phyloP scores from a whole-genome alignment of 164 flowering plant genomes.

The Vitis amurensis region DNA sequence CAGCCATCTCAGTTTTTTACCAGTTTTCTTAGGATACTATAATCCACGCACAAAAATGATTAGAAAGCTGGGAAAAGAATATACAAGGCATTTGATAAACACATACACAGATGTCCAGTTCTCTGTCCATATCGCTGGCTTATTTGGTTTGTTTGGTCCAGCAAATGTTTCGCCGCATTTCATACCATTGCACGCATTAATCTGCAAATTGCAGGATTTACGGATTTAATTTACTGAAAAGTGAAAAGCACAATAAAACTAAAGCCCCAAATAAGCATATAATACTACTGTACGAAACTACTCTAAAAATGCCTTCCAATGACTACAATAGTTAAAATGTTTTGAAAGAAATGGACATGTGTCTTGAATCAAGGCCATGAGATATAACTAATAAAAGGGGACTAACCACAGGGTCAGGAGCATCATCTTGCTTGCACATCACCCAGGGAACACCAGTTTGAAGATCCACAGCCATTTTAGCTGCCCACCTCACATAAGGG shows the following conservation, averaged over 20 bases:
- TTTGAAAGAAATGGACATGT: not conserved
- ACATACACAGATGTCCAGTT: conserved; percentile 87
- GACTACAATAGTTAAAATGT: not conserved
- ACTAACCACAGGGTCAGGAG: conserved; percentile 90
- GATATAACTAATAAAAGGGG: not conserved
- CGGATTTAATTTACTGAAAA: not conserved
- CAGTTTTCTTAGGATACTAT: no score
- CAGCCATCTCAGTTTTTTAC: not conserved
- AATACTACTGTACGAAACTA: not conserved
- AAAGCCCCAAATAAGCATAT: no score
- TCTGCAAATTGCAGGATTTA: conserved; percentile 42
- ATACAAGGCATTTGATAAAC: not conserved
- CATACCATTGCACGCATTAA: conserved; percentile 89
- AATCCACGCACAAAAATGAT: no score
- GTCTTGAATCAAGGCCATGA: no score
- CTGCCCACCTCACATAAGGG: conserved; percentile 76
- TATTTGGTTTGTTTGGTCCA: conserved; percentile 87
- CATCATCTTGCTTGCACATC: conserved; percentile 91
- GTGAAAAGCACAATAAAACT: not conserved
- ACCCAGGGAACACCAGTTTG: conserved; percentile 87
- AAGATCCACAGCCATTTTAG: conserved; percentile 70
- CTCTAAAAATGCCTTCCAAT: not conserved
- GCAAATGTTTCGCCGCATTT: conserved; percentile 76
- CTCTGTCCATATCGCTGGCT: conserved; percentile 94
- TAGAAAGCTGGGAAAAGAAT: no score